Conservation (phyloP, 345 rosid genomes). For the Sonneratia alba region DNA sequence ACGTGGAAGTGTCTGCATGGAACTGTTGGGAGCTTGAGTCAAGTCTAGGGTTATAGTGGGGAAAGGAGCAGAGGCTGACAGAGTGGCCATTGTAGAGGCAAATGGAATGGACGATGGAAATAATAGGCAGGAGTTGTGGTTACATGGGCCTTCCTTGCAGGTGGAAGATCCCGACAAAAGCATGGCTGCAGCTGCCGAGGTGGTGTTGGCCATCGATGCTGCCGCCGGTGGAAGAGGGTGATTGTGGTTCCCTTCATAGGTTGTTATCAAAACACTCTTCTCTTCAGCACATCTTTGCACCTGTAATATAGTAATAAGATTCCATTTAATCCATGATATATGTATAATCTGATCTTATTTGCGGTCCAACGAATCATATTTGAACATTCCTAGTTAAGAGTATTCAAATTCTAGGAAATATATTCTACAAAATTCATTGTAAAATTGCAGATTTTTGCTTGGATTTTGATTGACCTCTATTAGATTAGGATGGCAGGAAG, state of each 20-base stretch:
- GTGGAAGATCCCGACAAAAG: constrained; percentile 68
- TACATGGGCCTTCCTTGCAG: constrained; percentile 39
- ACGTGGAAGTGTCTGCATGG: constrained; percentile 20
- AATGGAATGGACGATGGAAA: constrained; percentile 35
- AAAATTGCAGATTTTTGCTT: not conserved
- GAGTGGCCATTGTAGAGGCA: constrained; percentile 64
- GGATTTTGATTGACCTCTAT: not conserved
- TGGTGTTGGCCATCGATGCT: constrained; percentile 76
- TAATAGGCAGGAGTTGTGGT: constrained; percentile 14
- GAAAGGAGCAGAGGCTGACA: constrained; percentile 55
- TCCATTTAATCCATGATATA: not conserved
- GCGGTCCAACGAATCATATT: too few species aligned
- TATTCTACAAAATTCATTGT: not conserved
- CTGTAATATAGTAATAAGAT: constrained; percentile 18
- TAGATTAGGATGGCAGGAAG: not conserved
- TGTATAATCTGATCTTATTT: too few species aligned
- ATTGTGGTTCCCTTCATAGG: constrained; percentile 91
- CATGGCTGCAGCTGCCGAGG: constrained; percentile 89
- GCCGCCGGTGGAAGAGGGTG: constrained; percentile 96
- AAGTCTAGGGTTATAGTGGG: constrained; percentile 92
- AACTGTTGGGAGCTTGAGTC: constrained; percentile 39
- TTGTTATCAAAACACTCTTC: constrained; percentile 62
- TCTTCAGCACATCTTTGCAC: constrained; percentile 92
- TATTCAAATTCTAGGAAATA: too few species aligned
- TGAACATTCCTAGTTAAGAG: too few species aligned